Evolutionary conservation across 2,329 filamentous ascomycete species (phyloP), one percentile per base, ranked within the genome.

Genomic region (Claviceps spartinae): DNA sequence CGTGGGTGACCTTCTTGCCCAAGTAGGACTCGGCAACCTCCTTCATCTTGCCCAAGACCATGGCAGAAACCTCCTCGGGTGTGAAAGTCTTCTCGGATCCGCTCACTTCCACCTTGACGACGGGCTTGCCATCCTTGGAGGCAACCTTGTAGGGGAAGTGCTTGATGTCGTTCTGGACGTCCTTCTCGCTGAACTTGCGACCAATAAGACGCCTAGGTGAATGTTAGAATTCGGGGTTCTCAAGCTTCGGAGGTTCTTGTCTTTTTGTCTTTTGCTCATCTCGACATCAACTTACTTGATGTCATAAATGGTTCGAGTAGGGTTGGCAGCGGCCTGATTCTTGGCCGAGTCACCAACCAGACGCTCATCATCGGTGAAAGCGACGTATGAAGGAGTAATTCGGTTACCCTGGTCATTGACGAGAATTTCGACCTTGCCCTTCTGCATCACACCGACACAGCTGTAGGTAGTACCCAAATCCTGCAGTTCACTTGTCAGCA

Each of bases 331-430:
- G 66, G 86, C 89, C 78, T 95, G 89, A 76, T 95, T 94, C 84
- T 95, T 95, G 65, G 89, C 89, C 65, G 93, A 88, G 72, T 98
- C 93, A 79, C 93, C 93, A 61, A 98, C 89, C 60, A 98, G 79
- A 67, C 93, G 85, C 74, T 97, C 93, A 58, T 96, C 89, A 64
- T 97, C 90, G 71, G 89, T 97, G 72, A 95, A 95, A 65, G 88
- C 89, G 67, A 95, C 89, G 72, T 93, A 95, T 58, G 88, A 95
- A 52, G 89, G 89, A 63, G 89, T 95, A 62, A 95, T 95, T 76
- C 88, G 86, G 82, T 95, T 89, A 78, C 88, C 88, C 78, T 95
- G 89, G 73, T 95, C 88, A 77, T 95, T 95, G 73, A 88, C 87
- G 62, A 95, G 79, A 74, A 95, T 95, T 67, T 95, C 88, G 62